Percentiles rank a stretch among this genome's conserved stretches.
phyloP scores from a whole-genome alignment of 1,139 yeast species.

The Candida tetrigidarum region DNA sequence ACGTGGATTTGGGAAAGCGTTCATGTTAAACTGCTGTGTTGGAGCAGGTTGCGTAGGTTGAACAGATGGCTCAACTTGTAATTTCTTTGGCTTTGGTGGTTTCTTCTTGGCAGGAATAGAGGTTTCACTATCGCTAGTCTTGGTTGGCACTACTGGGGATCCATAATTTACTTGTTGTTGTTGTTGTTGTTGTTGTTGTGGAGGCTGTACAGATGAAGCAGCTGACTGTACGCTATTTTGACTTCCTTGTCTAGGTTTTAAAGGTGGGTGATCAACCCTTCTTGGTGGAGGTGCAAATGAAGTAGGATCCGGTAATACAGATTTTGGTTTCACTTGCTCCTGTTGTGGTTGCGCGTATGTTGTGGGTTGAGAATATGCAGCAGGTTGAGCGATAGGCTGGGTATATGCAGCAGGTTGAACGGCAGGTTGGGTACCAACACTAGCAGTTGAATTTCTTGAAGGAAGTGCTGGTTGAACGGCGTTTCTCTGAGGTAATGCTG shows the following conservation, averaged over 20 bases:
- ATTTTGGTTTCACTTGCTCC: conserved; percentile 18
- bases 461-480: conserved; percentile 9
- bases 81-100: conserved; percentile 18
- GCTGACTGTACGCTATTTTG: background rate
- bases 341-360: conserved; percentile 4
- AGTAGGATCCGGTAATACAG: conserved; percentile 41
- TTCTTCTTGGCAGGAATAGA: conserved; percentile 9
- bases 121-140: conserved; percentile 1
- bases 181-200: conserved; percentile 33
- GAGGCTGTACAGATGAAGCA: conserved; percentile 11
- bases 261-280: conserved; percentile 23
- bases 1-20: conserved; percentile 20
- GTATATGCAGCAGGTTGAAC: conserved; percentile 1
- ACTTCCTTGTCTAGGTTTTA: conserved; percentile 18
- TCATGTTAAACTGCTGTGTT: conserved; percentile 6
- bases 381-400: background rate
- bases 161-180: too few species aligned
- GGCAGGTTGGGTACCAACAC: background rate
- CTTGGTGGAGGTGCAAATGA: conserved; percentile 49
- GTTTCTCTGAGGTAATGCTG: conserved; percentile 9
- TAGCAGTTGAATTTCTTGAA: conserved; percentile 9
- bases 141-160: conserved; percentile 12
- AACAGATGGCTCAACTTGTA: conserved; percentile 4
- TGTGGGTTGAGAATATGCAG: background rate
- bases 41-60: background rate